These are phyloP conservation scores for Russula abietina DNA, from an alignment of 768 basidiomycete genomes.

Conservation along the genomic window DNA sequence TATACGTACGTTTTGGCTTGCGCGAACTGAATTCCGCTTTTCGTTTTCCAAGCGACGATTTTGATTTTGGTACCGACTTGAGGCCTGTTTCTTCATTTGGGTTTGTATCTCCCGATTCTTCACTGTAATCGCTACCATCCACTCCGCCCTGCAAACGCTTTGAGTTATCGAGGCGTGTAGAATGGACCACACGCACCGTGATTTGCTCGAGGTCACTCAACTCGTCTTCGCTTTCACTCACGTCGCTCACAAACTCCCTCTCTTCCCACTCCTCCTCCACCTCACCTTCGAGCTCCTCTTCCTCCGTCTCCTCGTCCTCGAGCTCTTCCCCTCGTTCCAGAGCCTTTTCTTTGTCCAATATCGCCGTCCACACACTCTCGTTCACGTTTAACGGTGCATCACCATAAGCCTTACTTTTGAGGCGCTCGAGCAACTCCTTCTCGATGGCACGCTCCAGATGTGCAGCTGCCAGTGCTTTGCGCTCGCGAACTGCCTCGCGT, in stretches of 20 bases:
- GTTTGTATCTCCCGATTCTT: conserved; percentile 11
- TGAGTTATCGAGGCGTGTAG: not conserved
- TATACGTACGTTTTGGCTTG: conserved; percentile 19
- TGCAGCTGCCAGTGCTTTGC: conserved; percentile 93
- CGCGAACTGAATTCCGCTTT: conserved; percentile 14
- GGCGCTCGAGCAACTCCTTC: conserved; percentile 90
- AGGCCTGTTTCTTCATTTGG: not conserved
- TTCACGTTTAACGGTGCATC: conserved; percentile 98
- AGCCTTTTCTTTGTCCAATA: conserved; percentile 71
- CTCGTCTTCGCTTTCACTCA: conserved; percentile 59
- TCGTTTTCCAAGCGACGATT: conserved; percentile 15
- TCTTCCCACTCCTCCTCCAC: conserved; percentile 55
- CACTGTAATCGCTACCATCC: conserved; percentile 3
- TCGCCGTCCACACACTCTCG: conserved; percentile 90
- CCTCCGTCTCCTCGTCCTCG: conserved; percentile 34
- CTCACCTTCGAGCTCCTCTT: conserved; percentile 41
- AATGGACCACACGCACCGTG: conserved; percentile 40
- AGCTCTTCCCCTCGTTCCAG: conserved; percentile 43
- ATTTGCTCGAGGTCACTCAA: conserved; percentile 67
- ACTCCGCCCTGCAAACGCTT: conserved; percentile 2
- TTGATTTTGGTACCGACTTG: conserved; percentile 11
- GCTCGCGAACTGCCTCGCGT: conserved; percentile 85
- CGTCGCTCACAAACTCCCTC: conserved; percentile 70
- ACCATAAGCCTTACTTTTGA: conserved; percentile 95
- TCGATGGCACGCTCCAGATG: conserved; percentile 93